Conservation (phyloP, 805 yeast species). For the Wickerhamomyces bovis region DNA sequence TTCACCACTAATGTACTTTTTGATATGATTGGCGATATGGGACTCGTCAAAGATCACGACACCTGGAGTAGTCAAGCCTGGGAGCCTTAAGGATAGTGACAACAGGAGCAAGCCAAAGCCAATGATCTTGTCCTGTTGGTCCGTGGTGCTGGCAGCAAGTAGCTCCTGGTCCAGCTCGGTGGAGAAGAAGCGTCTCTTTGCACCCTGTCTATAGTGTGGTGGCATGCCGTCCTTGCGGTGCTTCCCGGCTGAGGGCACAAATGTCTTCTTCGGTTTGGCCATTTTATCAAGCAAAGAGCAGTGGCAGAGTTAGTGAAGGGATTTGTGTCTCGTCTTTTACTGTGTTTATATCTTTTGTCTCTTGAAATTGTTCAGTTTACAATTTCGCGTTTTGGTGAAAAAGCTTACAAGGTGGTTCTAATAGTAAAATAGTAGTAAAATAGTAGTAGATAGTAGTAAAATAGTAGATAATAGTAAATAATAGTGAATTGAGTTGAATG, state of each 20-base stretch:
- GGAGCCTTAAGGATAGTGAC: conserved; percentile 26
- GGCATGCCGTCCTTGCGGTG: conserved; percentile 8
- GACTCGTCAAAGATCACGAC: conserved; percentile 45
- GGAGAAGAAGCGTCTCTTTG: conserved; percentile 26
- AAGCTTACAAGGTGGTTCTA: too few relatives aligned
- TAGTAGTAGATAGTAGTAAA: too few relatives aligned
- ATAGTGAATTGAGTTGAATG: background rate
- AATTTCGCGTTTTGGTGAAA: too few relatives aligned
- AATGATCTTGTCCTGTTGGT: conserved; percentile 13
- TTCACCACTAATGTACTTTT: conserved; percentile 46
- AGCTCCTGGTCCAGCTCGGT: conserved; percentile 19
- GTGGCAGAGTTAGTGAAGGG: background rate
- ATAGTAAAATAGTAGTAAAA: too few relatives aligned
- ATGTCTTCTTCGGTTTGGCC: conserved; percentile 11
- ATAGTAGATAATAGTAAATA: too few relatives aligned
- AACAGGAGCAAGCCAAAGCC: conserved; percentile 18
- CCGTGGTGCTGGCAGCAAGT: conserved; percentile 9
- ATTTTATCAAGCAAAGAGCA: background rate
- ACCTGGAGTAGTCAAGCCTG: conserved; percentile 30
- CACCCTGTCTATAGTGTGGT: conserved; percentile 29
- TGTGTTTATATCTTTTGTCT: background rate
- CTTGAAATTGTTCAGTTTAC: background rate
- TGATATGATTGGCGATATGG: conserved; percentile 34
- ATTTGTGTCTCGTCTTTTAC: too few relatives aligned
- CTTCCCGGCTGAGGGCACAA: background rate